Percentiles rank a stretch among this genome's conserved stretches.
Conservation (phyloP, 495 filamentous ascomycete genomes). For the Penicillium cataractarum region DNA sequence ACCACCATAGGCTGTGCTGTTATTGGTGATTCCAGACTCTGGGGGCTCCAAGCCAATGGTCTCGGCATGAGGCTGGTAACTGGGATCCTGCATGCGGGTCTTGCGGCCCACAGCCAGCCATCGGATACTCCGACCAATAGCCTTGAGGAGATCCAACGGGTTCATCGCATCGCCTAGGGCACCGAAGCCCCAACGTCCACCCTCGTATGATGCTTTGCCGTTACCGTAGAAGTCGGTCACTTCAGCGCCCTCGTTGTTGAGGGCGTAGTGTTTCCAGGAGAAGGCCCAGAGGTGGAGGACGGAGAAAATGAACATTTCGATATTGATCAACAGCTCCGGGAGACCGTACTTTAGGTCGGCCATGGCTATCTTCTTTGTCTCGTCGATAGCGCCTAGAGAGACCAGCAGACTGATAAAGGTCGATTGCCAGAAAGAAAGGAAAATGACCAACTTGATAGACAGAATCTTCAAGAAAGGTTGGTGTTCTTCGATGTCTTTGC, state of each 20-base stretch:
- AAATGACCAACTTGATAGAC: conserved; percentile 92
- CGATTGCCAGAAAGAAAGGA: conserved; percentile 93
- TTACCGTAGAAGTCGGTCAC: conserved; percentile 52
- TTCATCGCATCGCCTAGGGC: conserved; percentile 78
- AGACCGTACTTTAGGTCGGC: conserved; percentile 82
- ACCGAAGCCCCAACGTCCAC: conserved; percentile 63
- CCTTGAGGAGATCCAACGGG: conserved; percentile 81
- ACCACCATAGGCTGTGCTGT: conserved; percentile 41
- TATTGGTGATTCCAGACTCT: conserved; percentile 13
- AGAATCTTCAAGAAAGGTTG: conserved; percentile 80
- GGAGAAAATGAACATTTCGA: conserved; percentile 87
- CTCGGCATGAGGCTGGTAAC: conserved; percentile 46
- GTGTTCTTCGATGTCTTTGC: conserved; percentile 67
- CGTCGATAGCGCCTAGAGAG: conserved; percentile 62
- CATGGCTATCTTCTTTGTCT: conserved; percentile 62
- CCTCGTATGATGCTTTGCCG: conserved; percentile 56
- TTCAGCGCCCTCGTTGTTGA: conserved; percentile 37
- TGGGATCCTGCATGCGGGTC: conserved; percentile 53
- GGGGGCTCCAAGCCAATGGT: conserved; percentile 38
- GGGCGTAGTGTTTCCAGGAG: conserved; percentile 68
- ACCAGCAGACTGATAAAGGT: conserved; percentile 71
- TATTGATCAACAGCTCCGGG: conserved; percentile 75
- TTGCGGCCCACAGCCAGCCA: conserved; percentile 81
- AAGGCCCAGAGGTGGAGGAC: conserved; percentile 85
- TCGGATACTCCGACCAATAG: conserved; percentile 71